Conservation (phyloP, 768 basidiomycete genomes). For the Cystofilobasidium capitatum region DNA sequence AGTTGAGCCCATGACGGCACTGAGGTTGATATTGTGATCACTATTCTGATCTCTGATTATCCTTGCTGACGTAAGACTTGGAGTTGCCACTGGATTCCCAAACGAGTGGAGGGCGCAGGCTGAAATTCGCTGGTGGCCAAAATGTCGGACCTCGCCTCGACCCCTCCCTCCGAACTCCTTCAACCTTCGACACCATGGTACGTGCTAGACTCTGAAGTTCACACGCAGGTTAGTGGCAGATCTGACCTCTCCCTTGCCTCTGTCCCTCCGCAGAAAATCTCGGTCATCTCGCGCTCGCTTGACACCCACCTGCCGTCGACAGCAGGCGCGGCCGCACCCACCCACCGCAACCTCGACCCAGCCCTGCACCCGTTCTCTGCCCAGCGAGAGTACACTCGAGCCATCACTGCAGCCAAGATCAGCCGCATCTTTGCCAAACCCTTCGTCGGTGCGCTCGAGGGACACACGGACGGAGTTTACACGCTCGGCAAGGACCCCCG, state of each 20-base stretch:
- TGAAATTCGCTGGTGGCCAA: no score
- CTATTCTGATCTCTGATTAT: no score
- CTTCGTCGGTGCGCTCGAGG: constrained; percentile 78
- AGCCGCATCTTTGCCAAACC: constrained; percentile 92
- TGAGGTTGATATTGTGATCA: no score
- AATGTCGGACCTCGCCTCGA: neutral
- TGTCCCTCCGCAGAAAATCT: constrained; percentile 56
- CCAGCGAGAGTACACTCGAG: constrained; percentile 84
- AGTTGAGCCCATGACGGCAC: no score
- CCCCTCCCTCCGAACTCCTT: neutral
- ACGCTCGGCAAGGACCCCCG: constrained; percentile 59
- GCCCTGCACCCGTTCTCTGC: constrained; percentile 91
- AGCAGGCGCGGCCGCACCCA: constrained; percentile 75
- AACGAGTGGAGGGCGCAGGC: no score
- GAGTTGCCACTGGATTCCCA: no score
- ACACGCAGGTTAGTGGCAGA: no score
- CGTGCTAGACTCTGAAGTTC: no score
- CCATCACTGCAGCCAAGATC: constrained; percentile 91
- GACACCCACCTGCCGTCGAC: constrained; percentile 61
- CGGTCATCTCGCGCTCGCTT: constrained; percentile 73
- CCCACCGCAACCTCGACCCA: constrained; percentile 83
- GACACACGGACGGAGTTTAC: constrained; percentile 92
- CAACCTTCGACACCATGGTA: no score
- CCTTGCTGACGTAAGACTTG: no score
- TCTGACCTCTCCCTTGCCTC: neutral